These are phyloP conservation scores for Amauroascus verrucosus DNA, from an alignment of 2,329 filamentous ascomycete species.

Conservation along the genomic window DNA sequence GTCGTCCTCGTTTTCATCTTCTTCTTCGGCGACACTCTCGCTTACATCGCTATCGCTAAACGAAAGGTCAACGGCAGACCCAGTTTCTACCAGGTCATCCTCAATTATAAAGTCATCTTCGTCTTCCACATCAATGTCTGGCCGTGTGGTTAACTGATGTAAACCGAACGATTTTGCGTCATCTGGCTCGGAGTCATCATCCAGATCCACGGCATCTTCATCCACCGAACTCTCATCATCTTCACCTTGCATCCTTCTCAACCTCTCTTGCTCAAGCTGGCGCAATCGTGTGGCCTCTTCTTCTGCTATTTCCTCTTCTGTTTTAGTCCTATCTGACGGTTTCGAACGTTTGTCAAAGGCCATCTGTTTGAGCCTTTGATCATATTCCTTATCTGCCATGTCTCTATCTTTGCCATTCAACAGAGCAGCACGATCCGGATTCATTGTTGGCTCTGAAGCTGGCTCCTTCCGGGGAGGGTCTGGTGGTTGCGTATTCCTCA, in stretches of 20 bases:
- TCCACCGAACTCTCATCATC: constrained; percentile 45
- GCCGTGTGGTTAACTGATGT: constrained; percentile 40
- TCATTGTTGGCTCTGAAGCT: constrained; percentile 41
- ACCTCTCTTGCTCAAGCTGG: constrained; percentile 70
- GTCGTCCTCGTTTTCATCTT: constrained; percentile 48
- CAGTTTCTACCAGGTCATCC: constrained; percentile 74
- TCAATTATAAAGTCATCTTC: constrained; percentile 92
- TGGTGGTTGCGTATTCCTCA: constrained; percentile 50
- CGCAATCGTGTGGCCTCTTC: constrained; percentile 68
- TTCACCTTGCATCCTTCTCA: constrained; percentile 80
- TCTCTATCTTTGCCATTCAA: constrained; percentile 52
- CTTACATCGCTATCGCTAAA: constrained; percentile 30
- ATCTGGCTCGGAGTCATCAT: constrained; percentile 40
- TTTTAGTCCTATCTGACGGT: constrained; percentile 81
- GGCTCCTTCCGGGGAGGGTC: constrained; percentile 41
- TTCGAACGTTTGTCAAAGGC: constrained; percentile 74
- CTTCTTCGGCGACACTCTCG: constrained; percentile 48
- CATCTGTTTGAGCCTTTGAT: constrained; percentile 69
- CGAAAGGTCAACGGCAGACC: constrained; percentile 46
- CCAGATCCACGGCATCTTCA: constrained; percentile 33
- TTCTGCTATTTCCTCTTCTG: constrained; percentile 70
- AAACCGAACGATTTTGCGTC: constrained; percentile 54
- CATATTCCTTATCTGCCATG: constrained; percentile 76
- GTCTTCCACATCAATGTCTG: constrained; percentile 64
- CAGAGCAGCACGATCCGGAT: constrained; percentile 53